Conservation (phyloP, 129 eudicot genomes). For the Kitagawia praeruptora region DNA sequence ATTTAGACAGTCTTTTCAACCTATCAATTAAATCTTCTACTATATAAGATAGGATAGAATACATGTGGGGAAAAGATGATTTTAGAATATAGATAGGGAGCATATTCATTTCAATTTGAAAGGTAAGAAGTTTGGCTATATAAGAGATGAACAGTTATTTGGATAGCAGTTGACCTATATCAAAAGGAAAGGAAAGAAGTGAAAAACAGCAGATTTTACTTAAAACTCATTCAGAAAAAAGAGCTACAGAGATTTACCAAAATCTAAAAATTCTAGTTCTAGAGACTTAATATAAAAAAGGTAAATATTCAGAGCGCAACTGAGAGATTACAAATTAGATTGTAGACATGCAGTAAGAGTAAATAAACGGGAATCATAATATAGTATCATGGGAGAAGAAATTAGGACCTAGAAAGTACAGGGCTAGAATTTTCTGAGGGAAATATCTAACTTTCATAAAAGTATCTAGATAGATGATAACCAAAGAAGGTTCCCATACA, state of each 20-base stretch:
- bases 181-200: not conserved
- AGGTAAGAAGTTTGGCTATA: not conserved
- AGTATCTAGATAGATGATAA: not conserved
- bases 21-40: not conserved
- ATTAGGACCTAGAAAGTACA: not conserved
- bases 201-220: not conserved
- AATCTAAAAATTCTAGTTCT: not conserved
- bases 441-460: not conserved
- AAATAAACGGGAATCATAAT: not conserved
- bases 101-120: not conserved
- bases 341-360: not conserved
- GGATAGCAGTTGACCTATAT: not conserved
- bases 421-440: not conserved
- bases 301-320: not conserved
- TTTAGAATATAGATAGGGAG: not conserved
- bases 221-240: not conserved
- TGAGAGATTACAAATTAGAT: not conserved
- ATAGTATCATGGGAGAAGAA: not conserved
- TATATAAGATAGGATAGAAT: not conserved
- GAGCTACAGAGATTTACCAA: not conserved
- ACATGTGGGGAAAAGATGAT: not conserved
- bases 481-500: not conserved
- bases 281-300: not conserved
- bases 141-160: not conserved
- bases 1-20: not conserved